Evolutionary conservation across 768 basidiomycete genomes (phyloP).

Genomic region (Leccinum imitatum): DNA sequence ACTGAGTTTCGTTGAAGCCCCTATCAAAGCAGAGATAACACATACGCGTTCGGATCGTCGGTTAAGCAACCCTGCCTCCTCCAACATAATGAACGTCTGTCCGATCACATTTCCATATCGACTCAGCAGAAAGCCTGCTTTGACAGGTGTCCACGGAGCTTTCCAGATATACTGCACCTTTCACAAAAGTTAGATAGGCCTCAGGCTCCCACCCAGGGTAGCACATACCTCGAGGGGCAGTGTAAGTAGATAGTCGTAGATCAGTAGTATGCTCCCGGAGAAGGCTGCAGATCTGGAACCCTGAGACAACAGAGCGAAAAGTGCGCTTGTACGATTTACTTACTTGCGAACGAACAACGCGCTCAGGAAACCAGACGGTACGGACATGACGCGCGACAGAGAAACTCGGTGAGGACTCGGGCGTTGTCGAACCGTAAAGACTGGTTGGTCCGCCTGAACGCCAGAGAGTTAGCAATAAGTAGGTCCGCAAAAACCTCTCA

Average conservation of each 20-base stretch:
- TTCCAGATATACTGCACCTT: conserved; percentile 19
- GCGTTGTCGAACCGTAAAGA: background rate
- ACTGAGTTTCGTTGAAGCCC: background rate
- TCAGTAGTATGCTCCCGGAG: conserved; percentile 2
- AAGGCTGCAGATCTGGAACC: background rate
- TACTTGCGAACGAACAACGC: background rate
- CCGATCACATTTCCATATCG: conserved; percentile 21
- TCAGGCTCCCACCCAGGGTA: too few relatives aligned
- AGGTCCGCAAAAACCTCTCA: background rate
- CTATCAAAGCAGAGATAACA: background rate
- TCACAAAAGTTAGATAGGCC: background rate
- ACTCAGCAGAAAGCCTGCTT: conserved; percentile 14
- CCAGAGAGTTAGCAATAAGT: background rate
- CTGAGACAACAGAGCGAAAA: background rate
- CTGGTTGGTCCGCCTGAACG: background rate
- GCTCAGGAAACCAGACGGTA: background rate
- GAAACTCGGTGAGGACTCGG: background rate
- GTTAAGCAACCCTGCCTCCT: conserved; percentile 2
- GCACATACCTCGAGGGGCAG: conserved; percentile 12
- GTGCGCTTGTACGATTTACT: background rate
- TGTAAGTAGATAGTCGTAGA: conserved; percentile 14
- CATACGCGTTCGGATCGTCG: conserved; percentile 7
- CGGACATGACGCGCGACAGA: background rate
- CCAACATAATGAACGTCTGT: conserved; percentile 5
- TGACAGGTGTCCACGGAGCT: conserved; percentile 14